phyloP scores from a whole-genome alignment of 164 flowering plant genomes.

The Umbellularia californica region DNA sequence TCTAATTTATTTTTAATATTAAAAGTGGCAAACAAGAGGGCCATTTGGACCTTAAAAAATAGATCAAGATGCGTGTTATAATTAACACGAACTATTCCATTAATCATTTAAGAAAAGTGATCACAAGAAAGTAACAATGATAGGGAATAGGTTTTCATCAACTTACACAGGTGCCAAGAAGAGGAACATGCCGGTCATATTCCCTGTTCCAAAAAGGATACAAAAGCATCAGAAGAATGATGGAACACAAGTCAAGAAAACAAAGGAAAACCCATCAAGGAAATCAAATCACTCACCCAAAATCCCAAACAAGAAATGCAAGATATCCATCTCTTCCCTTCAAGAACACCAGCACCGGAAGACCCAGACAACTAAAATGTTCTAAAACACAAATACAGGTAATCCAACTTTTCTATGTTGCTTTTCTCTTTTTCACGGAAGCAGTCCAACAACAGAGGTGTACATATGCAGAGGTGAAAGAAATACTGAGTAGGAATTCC shows the following conservation, averaged over 20 bases:
- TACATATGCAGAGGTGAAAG: neutral
- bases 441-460: neutral
- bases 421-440: neutral
- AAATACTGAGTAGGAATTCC: no score
- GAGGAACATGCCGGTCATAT: conserved; percentile 31
- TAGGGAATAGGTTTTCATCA: neutral
- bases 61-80: no score
- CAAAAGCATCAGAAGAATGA: neutral
- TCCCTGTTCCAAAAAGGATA: conserved; percentile 18
- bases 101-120: no score
- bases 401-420: neutral
- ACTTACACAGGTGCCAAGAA: conserved; percentile 33
- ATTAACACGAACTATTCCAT: no score
- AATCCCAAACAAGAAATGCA: conserved; percentile 63
- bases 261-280: conserved; percentile 2
- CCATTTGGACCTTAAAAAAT: no score
- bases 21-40: no score
- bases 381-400: neutral
- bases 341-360: neutral
- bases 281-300: conserved; percentile 39
- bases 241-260: neutral
- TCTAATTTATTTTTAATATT: no score
- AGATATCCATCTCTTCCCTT: conserved; percentile 26
- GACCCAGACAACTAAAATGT: neutral
- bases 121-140: no score